Conservation (phyloP, 768 basidiomycete genomes). For the Hirschioporus abietinus region DNA sequence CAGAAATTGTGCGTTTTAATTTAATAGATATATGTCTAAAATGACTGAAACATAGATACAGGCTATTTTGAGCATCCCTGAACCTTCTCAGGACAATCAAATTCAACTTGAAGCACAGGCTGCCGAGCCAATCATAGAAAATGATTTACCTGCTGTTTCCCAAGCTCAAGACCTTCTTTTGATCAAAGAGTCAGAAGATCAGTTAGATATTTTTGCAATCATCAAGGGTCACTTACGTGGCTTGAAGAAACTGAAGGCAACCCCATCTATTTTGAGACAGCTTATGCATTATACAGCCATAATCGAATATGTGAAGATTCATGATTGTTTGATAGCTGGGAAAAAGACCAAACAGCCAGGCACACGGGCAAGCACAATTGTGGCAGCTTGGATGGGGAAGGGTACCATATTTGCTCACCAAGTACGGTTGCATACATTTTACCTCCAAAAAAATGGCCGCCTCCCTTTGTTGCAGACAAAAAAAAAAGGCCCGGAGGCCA, state of each 20-base stretch:
- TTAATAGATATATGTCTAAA: no score
- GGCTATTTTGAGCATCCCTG: no score
- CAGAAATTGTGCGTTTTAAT: no score
- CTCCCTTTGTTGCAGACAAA: constrained; percentile 6
- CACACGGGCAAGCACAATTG: constrained; percentile 6
- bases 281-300: constrained; percentile 7
- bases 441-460: constrained; percentile 5
- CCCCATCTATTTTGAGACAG: not conserved
- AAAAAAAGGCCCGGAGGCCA: constrained; percentile 2
- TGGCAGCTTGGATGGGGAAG: constrained; percentile 9
- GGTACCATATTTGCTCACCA: constrained; percentile 10
- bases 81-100: no score
- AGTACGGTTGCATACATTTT: constrained; percentile 1
- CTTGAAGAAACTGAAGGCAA: constrained; percentile 4
- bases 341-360: constrained; percentile 4
- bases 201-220: constrained; percentile 2
- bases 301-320: constrained; percentile 7
- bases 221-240: not conserved
- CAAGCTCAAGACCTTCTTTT: not conserved
- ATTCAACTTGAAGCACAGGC: no score
- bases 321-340: not conserved
- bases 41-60: no score
- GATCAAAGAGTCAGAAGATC: not conserved
- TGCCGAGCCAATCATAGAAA: no score
- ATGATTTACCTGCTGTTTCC: not conserved